Base-by-base conservation (phyloP, 495 filamentous ascomycete genomes). In the Mycothermus thermophilus region DNA sequence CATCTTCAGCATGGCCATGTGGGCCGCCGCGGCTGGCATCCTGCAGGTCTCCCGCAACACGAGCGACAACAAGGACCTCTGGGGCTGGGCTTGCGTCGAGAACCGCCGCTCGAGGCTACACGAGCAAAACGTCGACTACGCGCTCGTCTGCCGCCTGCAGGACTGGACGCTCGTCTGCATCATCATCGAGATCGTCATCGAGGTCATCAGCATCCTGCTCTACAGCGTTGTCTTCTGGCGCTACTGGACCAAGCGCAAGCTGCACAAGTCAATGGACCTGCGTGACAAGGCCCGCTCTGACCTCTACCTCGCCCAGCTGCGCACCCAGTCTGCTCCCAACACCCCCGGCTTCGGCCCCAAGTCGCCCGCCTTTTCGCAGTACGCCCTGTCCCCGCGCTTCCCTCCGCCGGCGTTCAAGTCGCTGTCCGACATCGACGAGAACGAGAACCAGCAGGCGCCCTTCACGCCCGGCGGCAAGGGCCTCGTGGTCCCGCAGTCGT, bases 181-280 rank as follows among this genome's bases (percentile, higher is more conserved):
- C 52, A 80, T 99, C 51, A 96, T 99, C 60, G 90, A 99, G 63
- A 71, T 99, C 43, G 80, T 92, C 35, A 71, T 99, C 43, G 90
- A 99, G 56, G 67, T 80, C 46, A 74, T 99, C 57, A 82, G 81
- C 45, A 93, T 99, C 54, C 60, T 72, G 23, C 79, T 99, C 51
- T 99, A 99, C 66, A 83, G 68, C 54, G 70, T 95, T 52, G 76
- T 92, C 54, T 93, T 94, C 65, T 96, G 90, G 69, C 81, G 90
- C 44, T 82, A 93, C 68, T 90, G 83, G 71, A 82, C 82, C 38
- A 99, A 99, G 69, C 80, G 83, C 53, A 75, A 77, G 48, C 81
- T 99, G 37, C 79, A 78, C 57, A 96, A 94, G 64, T 83, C 83
- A 34, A 96, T 99, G 88, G 81, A 93, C 57, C 62, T 79, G 49